These are phyloP conservation scores for Musa itinerans DNA, from an alignment of 176 grass and related monocot genomes.

Conservation along the genomic window DNA sequence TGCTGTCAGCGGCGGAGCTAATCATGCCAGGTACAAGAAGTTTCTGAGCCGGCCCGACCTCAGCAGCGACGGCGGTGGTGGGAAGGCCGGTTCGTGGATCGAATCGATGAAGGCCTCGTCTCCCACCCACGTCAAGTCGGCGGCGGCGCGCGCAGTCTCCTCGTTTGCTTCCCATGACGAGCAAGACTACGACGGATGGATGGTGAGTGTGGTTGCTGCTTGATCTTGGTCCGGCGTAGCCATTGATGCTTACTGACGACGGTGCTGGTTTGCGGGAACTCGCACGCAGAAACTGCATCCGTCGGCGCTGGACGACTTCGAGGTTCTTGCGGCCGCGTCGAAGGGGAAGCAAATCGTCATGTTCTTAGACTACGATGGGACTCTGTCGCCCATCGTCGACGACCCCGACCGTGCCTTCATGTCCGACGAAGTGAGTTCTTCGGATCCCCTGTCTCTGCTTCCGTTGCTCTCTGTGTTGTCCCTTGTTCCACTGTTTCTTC, in stretches of 20 bases:
- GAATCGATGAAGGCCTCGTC: conserved; percentile 21
- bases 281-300: conserved; percentile 10
- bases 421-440: conserved; percentile 9
- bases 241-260: background rate
- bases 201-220: background rate
- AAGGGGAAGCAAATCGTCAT: conserved; percentile 22
- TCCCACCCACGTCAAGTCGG: conserved; percentile 1
- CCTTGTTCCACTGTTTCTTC: background rate
- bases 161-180: background rate
- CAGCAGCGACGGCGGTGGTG: background rate
- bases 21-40: background rate
- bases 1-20: background rate
- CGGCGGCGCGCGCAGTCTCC: background rate
- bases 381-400: conserved; percentile 25
- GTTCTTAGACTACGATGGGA: conserved; percentile 26
- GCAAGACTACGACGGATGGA: conserved; percentile 3
- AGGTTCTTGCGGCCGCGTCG: background rate
- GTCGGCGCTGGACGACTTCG: conserved; percentile 17
- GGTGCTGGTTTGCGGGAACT: background rate
- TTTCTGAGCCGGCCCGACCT: conserved; percentile 8
- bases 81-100: background rate
- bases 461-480: background rate
- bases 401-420: conserved; percentile 25
- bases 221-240: background rate
- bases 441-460: too few relatives aligned